Conservation (phyloP, 1,284 basidiomycete species). For the Ustilago bromivora region DNA sequence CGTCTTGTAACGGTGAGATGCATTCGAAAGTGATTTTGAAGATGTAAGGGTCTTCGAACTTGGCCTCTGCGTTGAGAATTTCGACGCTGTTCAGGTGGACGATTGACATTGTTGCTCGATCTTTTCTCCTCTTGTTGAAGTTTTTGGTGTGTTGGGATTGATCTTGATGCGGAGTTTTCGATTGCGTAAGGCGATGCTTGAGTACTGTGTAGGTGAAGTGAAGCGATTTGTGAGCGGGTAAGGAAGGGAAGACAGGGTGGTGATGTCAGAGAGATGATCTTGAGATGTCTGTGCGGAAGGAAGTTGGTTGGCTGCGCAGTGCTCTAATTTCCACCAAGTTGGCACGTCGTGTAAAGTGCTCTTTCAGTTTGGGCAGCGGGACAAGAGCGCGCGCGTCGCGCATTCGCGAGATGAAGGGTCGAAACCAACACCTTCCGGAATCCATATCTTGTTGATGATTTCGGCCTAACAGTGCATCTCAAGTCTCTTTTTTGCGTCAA, state of each 20-base stretch:
- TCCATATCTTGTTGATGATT: too few relatives aligned
- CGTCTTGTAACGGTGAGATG: slow-evolving; percentile 90
- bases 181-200: too few relatives aligned
- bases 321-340: not conserved
- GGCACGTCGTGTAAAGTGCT: slow-evolving; percentile 24
- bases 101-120: slow-evolving; percentile 59
- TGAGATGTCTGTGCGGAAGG: not conserved
- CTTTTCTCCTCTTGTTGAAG: too few relatives aligned
- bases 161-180: too few relatives aligned
- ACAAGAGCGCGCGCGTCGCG: slow-evolving; percentile 11
- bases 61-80: slow-evolving; percentile 65
- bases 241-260: not conserved
- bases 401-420: not conserved
- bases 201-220: not conserved
- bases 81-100: slow-evolving; percentile 67
- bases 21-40: slow-evolving; percentile 99
- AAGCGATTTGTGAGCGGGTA: not conserved
- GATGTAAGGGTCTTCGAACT: slow-evolving; percentile 80
- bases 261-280: slow-evolving; percentile 1
- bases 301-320: not conserved
- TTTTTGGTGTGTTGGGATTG: too few relatives aligned
- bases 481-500: too few relatives aligned
- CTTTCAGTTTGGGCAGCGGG: not conserved
- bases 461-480: not conserved
- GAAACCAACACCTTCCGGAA: not conserved